These are phyloP conservation scores for Ceratocystis lukuohia DNA, from an alignment of 2,329 filamentous ascomycete species.

Conservation along the genomic window DNA sequence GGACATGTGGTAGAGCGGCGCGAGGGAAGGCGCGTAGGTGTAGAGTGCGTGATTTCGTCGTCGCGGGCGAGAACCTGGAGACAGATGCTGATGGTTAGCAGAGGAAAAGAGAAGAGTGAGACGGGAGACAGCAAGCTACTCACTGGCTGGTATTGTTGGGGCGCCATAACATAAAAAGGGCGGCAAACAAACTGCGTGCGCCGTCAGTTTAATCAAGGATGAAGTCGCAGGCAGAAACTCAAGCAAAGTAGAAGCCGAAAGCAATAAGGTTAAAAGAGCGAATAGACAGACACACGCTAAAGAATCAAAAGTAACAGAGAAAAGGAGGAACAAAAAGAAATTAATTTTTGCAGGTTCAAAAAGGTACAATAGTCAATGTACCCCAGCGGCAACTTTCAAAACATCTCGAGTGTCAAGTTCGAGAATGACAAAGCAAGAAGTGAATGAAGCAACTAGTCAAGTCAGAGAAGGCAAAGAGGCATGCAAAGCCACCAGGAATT, in stretches of 20 bases:
- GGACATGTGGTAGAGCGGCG: slow-evolving; percentile 34
- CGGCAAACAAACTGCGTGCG: too few relatives aligned
- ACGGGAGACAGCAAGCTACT: not conserved
- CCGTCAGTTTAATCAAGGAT: not conserved
- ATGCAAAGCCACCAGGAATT: not conserved
- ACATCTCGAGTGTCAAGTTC: not conserved
- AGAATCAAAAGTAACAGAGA: slow-evolving; percentile 5
- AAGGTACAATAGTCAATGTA: not conserved
- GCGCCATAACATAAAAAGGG: slow-evolving; percentile 6
- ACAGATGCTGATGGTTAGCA: slow-evolving; percentile 5
- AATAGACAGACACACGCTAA: not conserved
- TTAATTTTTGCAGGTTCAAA: not conserved
- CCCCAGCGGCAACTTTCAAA: not conserved
- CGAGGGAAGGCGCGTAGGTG: slow-evolving; percentile 28
- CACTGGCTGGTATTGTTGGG: slow-evolving; percentile 19
- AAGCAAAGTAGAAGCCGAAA: too few relatives aligned
- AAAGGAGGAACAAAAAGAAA: not conserved
- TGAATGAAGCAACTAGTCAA: not conserved
- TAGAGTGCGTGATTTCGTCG: slow-evolving; percentile 30
- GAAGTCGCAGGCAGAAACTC: too few relatives aligned
- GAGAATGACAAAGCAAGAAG: not conserved
- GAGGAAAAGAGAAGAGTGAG: not conserved
- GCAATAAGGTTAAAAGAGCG: too few relatives aligned
- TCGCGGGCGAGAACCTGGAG: slow-evolving; percentile 45
- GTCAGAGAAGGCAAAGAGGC: not conserved